Evolutionary conservation across 345 rosid genomes (phyloP), one percentile per base, ranked within the genome.

Genomic region (Gossypium rotundifolium): DNA sequence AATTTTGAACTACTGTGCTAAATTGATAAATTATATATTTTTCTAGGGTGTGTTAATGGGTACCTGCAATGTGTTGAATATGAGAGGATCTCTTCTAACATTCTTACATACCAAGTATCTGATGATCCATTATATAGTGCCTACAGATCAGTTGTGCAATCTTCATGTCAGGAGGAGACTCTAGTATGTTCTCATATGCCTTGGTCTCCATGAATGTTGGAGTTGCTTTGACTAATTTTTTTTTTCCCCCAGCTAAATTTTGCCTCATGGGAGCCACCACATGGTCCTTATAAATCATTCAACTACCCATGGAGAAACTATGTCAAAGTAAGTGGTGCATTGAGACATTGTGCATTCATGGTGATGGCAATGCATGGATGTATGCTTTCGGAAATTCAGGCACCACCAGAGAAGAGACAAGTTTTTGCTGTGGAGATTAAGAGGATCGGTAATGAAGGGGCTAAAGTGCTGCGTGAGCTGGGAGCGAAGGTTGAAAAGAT

Each of bases 281-380:
- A 93, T 73, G 98, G 98, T 63, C 91, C 87, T 48, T 91, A 90
- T 55, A 87, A 76, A 75, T 75, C 86, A n/a, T 91, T 90, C 76
- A 84, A 82, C 13, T 93, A 91, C 70, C 98, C 97, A 0, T 93
- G 98, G 98, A 84, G 75, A 73, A 84, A 83, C 78, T 93, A 88
- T 73, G 88, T 87, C 59, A 87, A 88, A 84, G 78, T 91, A 57
- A 86, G 97, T 27, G 98, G 98, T 66, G 88, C 98, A 17, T 65
- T 93, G 63, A 83, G 98, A 85, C 97, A 93, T 79, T 93, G 96
- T 64, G 94, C 96, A 55, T 93, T 93, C 76, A 89, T 84, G 97
- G 96, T 91, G 78, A 93, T 93, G 97, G 96, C 98, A 2, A 87
- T 93, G 96, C 98, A 93, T 55, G 97, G 98, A 57, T 93, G 96